Evolutionary conservation across 805 yeast species (phyloP), one percentile per base, ranked within the genome.

Genomic region (Candida verbasci): DNA sequence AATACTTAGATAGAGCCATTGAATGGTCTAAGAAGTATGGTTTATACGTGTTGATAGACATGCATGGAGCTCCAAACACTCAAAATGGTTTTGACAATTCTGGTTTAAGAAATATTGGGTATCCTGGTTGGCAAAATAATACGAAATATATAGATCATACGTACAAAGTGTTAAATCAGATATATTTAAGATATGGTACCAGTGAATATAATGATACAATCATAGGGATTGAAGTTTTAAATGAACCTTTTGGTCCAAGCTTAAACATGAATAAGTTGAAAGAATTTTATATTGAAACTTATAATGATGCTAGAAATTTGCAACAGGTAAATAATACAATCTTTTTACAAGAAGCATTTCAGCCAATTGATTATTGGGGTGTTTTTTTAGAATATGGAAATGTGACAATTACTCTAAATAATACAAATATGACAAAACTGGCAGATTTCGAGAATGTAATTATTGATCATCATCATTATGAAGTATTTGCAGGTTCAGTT

Each of bases 61-160:
- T 86, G 37, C 95, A 86, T 49, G 88, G 93, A 10, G 80, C 73
- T 9, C 93, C 94, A 6, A 93, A 91, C 1, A 80, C 89, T 1
- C 94, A 86, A 52, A 86, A 86, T 55, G 94, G 94, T 10, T 85
- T 85, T 64, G 91, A 85, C 50, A 86, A 85, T 49, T 78, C 86
- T 6, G 95, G 95, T 23, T 58, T 72, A 20, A 66, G 88, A 50
- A 77, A 54, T 35, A 47, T 57, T 6, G 61, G 58, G 2, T 53
- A 55, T 41, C 64, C 65, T 11, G 64, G 63, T 15, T 58, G 64
- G 65, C 58, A 55, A 43, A 58, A 58, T 36, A 27, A 40, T 6
- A 55, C 63, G 1, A 54, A 45, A 21, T 47, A 60, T 39, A 41
- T 58, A 2, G 46, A 52, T 23, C 40, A 58, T 23, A 59, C 70